A percentile compares a stretch with the other conserved stretches of the same genome.
Conservation (phyloP, 2,329 filamentous ascomycete species). For the Epichloe scottii region DNA sequence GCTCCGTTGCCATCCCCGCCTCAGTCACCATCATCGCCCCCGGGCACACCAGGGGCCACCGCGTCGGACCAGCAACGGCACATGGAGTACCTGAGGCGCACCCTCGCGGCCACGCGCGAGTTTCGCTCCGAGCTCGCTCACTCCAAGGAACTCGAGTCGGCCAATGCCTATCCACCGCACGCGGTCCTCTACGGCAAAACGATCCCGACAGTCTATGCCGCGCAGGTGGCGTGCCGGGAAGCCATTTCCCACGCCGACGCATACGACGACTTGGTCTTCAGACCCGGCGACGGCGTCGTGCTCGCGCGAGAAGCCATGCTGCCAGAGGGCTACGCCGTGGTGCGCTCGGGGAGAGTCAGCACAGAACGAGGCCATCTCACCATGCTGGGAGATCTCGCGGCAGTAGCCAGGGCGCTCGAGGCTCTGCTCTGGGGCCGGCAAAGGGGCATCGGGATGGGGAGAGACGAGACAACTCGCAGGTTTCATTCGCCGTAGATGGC, state of each 20-base stretch:
- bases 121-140: conserved; percentile 69
- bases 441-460: conserved; percentile 60
- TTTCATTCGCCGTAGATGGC: too few relatives aligned
- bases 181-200: conserved; percentile 78
- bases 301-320: conserved; percentile 77
- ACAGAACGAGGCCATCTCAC: conserved; percentile 82
- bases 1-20: conserved; percentile 13
- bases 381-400: conserved; percentile 71
- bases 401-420: conserved; percentile 60
- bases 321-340: conserved; percentile 64
- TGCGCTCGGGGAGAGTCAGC: conserved; percentile 60
- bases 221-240: conserved; percentile 59
- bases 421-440: conserved; percentile 54
- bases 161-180: conserved; percentile 72
- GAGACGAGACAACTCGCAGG: not conserved
- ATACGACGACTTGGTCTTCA: conserved; percentile 80
- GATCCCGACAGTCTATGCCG: conserved; percentile 74
- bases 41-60: too few relatives aligned
- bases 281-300: conserved; percentile 79
- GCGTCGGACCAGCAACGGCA: conserved; percentile 20
- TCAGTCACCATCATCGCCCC: conserved; percentile 8
- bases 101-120: conserved; percentile 53
- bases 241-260: conserved; percentile 64
- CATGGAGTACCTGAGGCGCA: conserved; percentile 59
- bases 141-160: conserved; percentile 39